Evolutionary conservation across 208 protist species (phyloP).

Genomic region (Wallacemonas sp.): DNA sequence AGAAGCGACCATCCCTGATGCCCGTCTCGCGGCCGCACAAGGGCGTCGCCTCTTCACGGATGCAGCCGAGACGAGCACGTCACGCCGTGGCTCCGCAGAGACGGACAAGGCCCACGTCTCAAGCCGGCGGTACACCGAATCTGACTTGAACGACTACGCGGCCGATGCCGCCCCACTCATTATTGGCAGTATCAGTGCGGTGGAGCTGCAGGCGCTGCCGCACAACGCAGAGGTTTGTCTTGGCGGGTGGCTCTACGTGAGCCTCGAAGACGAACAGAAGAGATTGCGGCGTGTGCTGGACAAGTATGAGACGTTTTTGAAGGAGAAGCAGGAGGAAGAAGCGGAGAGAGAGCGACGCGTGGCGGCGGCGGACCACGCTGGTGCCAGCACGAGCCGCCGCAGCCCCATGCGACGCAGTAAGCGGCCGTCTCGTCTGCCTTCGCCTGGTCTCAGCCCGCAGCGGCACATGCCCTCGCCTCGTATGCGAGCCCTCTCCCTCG

Average conservation of each 20-base stretch:
- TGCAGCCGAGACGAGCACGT: too few relatives aligned
- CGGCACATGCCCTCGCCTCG: background rate
- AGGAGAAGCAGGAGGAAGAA: conserved; percentile 12
- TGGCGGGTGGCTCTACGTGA: conserved; percentile 61
- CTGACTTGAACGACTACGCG: background rate
- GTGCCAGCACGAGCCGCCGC: background rate
- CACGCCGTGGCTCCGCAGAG: background rate
- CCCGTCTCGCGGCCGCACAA: background rate
- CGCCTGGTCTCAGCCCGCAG: background rate
- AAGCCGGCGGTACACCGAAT: background rate
- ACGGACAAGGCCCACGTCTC: background rate
- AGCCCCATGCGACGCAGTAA: background rate
- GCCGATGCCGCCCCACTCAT: conserved; percentile 40
- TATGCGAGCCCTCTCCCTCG: too few relatives aligned
- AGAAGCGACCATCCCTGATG: background rate
- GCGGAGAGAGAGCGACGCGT: background rate
- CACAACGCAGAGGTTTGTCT: conserved; percentile 62
- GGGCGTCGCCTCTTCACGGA: background rate
- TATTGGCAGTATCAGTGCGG: conserved; percentile 50
- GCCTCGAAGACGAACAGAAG: conserved; percentile 60
- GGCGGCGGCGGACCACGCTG: background rate
- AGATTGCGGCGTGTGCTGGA: conserved; percentile 40
- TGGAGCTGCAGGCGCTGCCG: conserved; percentile 51
- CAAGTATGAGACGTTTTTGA: conserved; percentile 20
- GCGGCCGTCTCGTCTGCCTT: background rate